Percentiles rank a stretch among this genome's conserved stretches.
These are phyloP conservation scores for Xenosphaeropsis pyriputrescens DNA, from an alignment of 2,329 filamentous ascomycete genomes.

Conservation along the genomic window DNA sequence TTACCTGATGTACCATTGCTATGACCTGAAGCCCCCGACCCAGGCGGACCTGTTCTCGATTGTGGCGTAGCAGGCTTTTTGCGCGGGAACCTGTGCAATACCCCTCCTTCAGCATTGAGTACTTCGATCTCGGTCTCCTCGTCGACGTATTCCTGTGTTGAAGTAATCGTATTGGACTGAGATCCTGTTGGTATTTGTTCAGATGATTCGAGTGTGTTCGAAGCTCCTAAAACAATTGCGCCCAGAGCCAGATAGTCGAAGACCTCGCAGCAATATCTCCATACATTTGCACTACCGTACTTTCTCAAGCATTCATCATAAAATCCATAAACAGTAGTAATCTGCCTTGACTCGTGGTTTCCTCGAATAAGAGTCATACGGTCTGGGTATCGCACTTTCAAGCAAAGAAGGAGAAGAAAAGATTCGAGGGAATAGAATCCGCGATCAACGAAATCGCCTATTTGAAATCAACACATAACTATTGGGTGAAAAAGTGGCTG, in stretches of 20 bases:
- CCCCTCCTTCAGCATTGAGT: slow-evolving; percentile 66
- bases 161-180: slow-evolving; percentile 30
- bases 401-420: slow-evolving; percentile 84
- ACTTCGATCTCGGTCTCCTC: slow-evolving; percentile 87
- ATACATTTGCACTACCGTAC: slow-evolving; percentile 93
- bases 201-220: slow-evolving; percentile 40
- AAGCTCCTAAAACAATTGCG: slow-evolving; percentile 86
- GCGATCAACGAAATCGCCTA: slow-evolving; percentile 92
- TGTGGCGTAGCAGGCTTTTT: slow-evolving; percentile 21
- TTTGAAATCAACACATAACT: slow-evolving; percentile 4
- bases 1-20: slow-evolving; percentile 50
- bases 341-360: slow-evolving; percentile 92
- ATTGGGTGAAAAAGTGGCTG: not conserved
- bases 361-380: slow-evolving; percentile 92
- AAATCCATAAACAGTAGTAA: slow-evolving; percentile 95
- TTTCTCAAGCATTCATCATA: slow-evolving; percentile 95
- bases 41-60: slow-evolving; percentile 54
- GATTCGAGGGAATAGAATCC: slow-evolving; percentile 97
- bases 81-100: slow-evolving; percentile 59
- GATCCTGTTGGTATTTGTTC: slow-evolving; percentile 22
- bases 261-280: slow-evolving; percentile 93
- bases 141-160: slow-evolving; percentile 34
- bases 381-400: slow-evolving; percentile 95
- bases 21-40: slow-evolving; percentile 62
- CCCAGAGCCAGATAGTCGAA: slow-evolving; percentile 98